Evolutionary conservation across 805 yeast genomes (phyloP).

Genomic region (Lipomyces yamadae): DNA sequence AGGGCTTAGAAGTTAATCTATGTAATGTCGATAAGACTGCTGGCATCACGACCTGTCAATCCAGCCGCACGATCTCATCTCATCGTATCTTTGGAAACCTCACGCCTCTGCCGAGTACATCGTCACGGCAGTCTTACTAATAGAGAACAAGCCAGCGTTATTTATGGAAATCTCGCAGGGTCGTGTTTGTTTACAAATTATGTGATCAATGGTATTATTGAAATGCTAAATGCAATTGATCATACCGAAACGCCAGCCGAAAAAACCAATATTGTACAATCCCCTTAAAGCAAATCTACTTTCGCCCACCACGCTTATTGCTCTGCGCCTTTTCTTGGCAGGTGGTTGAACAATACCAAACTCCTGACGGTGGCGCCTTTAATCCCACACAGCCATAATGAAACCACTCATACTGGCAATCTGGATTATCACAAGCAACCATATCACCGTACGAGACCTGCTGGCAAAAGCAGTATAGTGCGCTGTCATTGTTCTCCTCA

Average conservation of each 20-base stretch:
- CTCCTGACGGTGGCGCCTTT: conserved; percentile 84
- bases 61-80: no score
- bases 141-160: no score
- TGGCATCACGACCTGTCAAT: no score
- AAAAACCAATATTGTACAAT: background rate
- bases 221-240: background rate
- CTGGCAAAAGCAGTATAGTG: conserved; percentile 89
- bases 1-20: background rate
- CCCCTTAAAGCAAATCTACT: conserved; percentile 8
- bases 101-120: no score
- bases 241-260: background rate
- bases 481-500: conserved; percentile 56
- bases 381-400: conserved; percentile 95
- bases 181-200: background rate
- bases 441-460: conserved; percentile 93
- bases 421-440: conserved; percentile 94
- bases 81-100: no score
- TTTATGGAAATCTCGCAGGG: background rate
- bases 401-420: conserved; percentile 92
- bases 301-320: conserved; percentile 27
- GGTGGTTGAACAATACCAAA: conserved; percentile 84
- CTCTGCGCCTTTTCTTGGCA: conserved; percentile 30
- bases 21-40: background rate
- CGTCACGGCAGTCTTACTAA: no score
- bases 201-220: background rate